Evolutionary conservation across 345 rosid species (phyloP), one percentile per base, ranked within the genome.

Genomic region (Murraya koenigii): DNA sequence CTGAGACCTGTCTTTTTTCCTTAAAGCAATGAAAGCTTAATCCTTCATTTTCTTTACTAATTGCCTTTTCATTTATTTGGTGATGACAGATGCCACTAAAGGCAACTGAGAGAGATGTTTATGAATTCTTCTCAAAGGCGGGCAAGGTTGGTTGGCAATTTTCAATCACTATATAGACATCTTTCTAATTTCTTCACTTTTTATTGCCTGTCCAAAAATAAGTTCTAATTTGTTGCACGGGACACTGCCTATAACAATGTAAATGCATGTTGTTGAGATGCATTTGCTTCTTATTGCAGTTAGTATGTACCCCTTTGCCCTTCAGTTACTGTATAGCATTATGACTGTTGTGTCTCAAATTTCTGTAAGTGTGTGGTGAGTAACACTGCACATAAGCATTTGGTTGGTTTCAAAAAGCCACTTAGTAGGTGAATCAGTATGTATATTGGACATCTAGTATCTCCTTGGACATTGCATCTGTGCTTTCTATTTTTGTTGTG

Each of bases 111-210:
- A 88, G 97, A 81, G 97, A 95, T 76, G 97, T 88, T 77, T 95
- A 91, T 81, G 97, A 95, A 66, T 95, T 90, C 86, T 95, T 95
- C 87, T 90, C 98, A 61, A 95, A 91, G 83, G 94, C 93, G 8
- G 98, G 98, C 84, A 95, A 90, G 97, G 97, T 93, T 71, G 61
- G 93, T 80, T 30, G 30, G 22, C n/a, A 75, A 66, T 66, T 63
- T 59, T 67, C 33, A 8, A 36, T 66, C 38, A 28, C 47, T 30
- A 52, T 83, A 19, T 67, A 47, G 17, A 69, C 19, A 17, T 61
- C 23, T 78, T 64, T 52, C 28, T 71, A 26, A 19, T 25, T 10
- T 64, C 56, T 44, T 8, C n/a, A 49, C 66, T 64, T 17, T 33
- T 22, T 20, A 5, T 44, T 54, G 69, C 32, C 59, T 67, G 35